These are phyloP conservation scores for Tribonema minus DNA, from an alignment of 108 stramenopile genomes.

Conservation along the genomic window DNA sequence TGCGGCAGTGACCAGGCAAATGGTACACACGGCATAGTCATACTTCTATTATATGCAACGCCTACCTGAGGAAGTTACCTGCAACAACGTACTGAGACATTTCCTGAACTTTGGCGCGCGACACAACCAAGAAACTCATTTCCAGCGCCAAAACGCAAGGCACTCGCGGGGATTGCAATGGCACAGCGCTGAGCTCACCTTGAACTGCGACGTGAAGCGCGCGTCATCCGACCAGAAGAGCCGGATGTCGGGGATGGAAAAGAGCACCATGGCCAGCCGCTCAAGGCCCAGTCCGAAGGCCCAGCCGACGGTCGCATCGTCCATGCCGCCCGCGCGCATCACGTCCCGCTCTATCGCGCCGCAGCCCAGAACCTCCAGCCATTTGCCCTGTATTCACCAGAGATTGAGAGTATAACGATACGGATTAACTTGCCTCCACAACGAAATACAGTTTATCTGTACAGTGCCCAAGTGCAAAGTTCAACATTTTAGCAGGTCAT, in stretches of 20 bases:
- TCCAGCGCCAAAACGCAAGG: no score
- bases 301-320: constrained; percentile 76
- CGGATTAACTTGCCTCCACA: background rate
- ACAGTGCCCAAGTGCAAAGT: background rate
- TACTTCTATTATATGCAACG: no score
- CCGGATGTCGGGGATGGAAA: constrained; percentile 87
- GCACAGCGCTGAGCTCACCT: no score
- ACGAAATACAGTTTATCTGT: background rate
- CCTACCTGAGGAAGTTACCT: no score
- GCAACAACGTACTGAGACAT: no score
- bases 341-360: constrained; percentile 84
- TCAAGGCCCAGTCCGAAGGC: constrained; percentile 95
- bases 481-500: no score
- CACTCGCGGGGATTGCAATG: no score
- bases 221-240: constrained; percentile 81
- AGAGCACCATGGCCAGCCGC: constrained; percentile 91
- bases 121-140: no score
- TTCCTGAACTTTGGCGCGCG: no score
- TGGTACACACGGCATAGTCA: no score
- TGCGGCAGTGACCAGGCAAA: no score
- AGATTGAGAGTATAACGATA: background rate
- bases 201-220: constrained; percentile 80
- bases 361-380: constrained; percentile 94
- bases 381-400: constrained; percentile 78
- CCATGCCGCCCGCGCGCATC: constrained; percentile 61